These are phyloP conservation scores for Chalaropsis ovoidea DNA, from an alignment of 2,329 filamentous ascomycete species.

Conservation along the genomic window DNA sequence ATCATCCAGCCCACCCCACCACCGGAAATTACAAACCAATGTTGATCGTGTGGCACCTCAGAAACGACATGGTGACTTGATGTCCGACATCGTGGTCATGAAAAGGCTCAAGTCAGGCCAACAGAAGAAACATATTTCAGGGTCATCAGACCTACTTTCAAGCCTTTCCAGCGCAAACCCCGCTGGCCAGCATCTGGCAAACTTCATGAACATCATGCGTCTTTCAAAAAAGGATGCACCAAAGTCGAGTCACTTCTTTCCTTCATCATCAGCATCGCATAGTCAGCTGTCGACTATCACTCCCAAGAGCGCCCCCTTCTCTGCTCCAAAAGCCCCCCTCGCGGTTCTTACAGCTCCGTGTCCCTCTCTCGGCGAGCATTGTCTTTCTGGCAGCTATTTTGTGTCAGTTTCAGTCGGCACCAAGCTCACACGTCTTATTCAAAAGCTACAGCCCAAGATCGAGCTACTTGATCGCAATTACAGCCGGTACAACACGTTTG, in stretches of 20 bases:
- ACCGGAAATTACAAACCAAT: neutral
- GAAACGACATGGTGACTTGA: conserved; percentile 14
- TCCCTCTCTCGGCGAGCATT: neutral
- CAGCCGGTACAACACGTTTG: neutral
- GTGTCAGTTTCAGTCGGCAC: conserved; percentile 19
- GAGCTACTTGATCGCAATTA: conserved; percentile 20
- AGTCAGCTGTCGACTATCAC: neutral
- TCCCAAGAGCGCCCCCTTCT: neutral
- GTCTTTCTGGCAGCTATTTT: conserved; percentile 16
- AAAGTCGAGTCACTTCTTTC: conserved; percentile 3
- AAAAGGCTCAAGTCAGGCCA: conserved; percentile 8
- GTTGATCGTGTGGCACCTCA: neutral
- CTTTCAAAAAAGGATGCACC: conserved; percentile 22
- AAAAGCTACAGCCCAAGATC: conserved; percentile 20
- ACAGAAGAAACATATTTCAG: neutral
- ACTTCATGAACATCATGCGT: conserved; percentile 27
- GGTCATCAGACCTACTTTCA: neutral
- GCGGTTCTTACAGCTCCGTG: neutral
- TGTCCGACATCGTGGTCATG: conserved; percentile 14
- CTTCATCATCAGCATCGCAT: neutral
- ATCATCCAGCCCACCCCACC: conserved; percentile 1
- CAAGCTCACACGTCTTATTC: conserved; percentile 16
- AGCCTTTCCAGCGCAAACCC: conserved; percentile 20
- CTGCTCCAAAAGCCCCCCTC: neutral
- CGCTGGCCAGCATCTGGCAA: conserved; percentile 29